Conservation (phyloP, 306 rosid genomes). For the Lathyrus aphaca region DNA sequence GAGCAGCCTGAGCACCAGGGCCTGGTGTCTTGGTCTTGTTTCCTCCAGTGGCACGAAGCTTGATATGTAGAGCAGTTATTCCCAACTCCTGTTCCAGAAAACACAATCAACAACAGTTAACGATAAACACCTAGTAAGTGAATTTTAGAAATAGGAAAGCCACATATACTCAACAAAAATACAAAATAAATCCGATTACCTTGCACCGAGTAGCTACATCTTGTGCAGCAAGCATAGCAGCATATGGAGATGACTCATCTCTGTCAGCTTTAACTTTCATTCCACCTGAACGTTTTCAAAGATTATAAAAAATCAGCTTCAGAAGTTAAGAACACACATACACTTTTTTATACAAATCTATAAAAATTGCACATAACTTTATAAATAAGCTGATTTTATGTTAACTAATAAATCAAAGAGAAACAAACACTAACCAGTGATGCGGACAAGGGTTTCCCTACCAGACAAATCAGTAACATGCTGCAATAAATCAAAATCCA, state of each 20-base stretch:
- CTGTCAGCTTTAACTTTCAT: constrained; percentile 93
- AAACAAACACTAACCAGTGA: constrained; percentile 61
- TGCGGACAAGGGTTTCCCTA: constrained; percentile 80
- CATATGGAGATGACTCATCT: constrained; percentile 86
- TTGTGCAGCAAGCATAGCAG: constrained; percentile 94
- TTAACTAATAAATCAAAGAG: neutral
- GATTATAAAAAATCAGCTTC: neutral
- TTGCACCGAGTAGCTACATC: constrained; percentile 87
- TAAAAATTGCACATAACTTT: neutral
- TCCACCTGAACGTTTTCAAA: constrained; percentile 55
- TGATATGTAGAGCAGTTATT: constrained; percentile 77
- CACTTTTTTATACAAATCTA: neutral
- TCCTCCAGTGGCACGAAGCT: constrained; percentile 85
- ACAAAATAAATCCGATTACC: constrained; percentile 41
- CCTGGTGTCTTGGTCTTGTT: constrained; percentile 88
- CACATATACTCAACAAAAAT: neutral
- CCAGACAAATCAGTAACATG: constrained; percentile 88
- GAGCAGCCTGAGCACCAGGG: constrained; percentile 90
- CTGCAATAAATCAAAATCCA: constrained; percentile 46
- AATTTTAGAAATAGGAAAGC: neutral
- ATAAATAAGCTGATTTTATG: neutral
- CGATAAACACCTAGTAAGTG: neutral
- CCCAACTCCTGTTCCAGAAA: constrained; percentile 62
- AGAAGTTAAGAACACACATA: too few species aligned
- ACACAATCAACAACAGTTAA: neutral